Conservation (phyloP, 2,329 filamentous ascomycete species). For the Bimuria novae-zelandiae region DNA sequence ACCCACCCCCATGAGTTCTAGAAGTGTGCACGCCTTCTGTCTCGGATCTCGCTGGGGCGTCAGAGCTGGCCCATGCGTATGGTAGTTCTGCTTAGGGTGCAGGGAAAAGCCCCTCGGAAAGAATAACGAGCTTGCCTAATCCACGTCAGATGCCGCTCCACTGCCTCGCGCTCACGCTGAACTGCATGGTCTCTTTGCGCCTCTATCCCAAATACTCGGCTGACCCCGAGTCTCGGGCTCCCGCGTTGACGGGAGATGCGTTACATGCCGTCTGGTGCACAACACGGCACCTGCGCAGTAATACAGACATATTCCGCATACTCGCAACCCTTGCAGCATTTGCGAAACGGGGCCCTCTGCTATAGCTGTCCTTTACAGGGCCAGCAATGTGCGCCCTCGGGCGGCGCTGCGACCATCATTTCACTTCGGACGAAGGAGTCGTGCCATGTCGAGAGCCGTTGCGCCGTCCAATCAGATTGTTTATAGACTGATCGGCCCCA, state of each 20-base stretch:
- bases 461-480: conserved; percentile 29
- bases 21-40: conserved; percentile 15
- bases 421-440: conserved; percentile 19
- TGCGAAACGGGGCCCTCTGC: conserved; percentile 17
- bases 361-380: conserved; percentile 10
- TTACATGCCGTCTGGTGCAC: conserved; percentile 23
- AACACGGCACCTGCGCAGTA: conserved; percentile 21
- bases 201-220: conserved; percentile 35
- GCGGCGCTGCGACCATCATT: conserved; percentile 9
- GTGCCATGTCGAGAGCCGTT: conserved; percentile 20
- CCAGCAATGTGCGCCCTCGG: conserved; percentile 18
- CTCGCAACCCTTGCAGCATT: conserved; percentile 18
- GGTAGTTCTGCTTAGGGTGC: conserved; percentile 12
- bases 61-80: conserved; percentile 10
- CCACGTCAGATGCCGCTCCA: conserved; percentile 25
- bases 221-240: conserved; percentile 28
- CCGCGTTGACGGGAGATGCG: conserved; percentile 18
- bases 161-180: conserved; percentile 17
- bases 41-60: conserved; percentile 15
- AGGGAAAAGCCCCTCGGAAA: conserved; percentile 13
- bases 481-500: conserved; percentile 26
- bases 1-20: conserved; percentile 10
- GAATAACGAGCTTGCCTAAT: conserved; percentile 25
- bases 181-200: conserved; percentile 13
- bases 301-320: conserved; percentile 15